Percentiles rank a stretch among this genome's conserved stretches.
phyloP scores from a whole-genome alignment of 2,329 filamentous ascomycete species.

The Botrytis hyacinthi region DNA sequence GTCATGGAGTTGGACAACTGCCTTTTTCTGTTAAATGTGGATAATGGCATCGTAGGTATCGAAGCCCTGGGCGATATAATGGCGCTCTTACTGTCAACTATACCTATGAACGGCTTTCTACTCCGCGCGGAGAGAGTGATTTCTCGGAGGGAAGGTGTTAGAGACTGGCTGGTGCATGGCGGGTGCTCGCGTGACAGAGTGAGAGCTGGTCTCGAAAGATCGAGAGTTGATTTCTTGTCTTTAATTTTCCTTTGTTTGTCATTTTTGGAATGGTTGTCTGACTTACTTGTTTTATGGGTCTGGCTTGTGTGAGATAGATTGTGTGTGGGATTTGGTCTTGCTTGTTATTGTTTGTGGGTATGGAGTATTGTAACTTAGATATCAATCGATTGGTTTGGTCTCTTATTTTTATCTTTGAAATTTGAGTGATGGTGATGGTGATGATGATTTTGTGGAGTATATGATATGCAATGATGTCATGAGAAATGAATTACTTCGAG shows the following conservation, averaged over 20 bases:
- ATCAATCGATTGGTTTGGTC: not conserved
- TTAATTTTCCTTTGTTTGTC: not conserved
- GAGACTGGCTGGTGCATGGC: not conserved
- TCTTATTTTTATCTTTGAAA: not conserved
- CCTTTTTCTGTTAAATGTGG: not conserved
- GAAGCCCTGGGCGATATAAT: too few species aligned
- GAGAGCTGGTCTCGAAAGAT: not conserved
- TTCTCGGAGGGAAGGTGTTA: not conserved
- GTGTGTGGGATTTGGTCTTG: not conserved
- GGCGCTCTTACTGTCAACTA: not conserved
- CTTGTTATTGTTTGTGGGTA: not conserved
- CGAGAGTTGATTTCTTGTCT: slow-evolving; percentile 11
- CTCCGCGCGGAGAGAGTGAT: too few species aligned
- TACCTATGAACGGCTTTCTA: not conserved
- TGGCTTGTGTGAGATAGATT: not conserved
- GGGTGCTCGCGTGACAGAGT: not conserved
- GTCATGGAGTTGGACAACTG: not conserved
- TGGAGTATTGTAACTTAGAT: not conserved
- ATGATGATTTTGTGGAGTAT: not conserved
- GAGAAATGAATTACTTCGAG: not conserved
- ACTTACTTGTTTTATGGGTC: not conserved
- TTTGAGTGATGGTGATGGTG: not conserved
- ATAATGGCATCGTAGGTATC: not conserved
- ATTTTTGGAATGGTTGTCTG: not conserved
- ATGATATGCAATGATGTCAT: not conserved